Evolutionary conservation across 108 stramenopile genomes (phyloP).

Genomic region (Cyclotella baltica): DNA sequence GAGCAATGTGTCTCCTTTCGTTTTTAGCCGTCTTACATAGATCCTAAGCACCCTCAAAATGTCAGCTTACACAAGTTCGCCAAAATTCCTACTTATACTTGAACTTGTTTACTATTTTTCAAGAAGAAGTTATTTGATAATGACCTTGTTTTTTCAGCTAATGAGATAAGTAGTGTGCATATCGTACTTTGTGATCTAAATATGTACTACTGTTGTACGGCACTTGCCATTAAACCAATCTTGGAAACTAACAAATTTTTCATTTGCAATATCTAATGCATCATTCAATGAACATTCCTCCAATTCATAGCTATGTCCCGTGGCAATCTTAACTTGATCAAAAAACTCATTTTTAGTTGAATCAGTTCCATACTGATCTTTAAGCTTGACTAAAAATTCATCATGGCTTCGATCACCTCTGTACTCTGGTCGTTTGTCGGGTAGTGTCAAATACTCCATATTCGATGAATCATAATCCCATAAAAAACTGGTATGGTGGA

Average conservation of each 20-base stretch:
- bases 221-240: constrained; percentile 68
- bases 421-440: constrained; percentile 90
- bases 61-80: no score
- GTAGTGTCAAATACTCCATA: constrained; percentile 88
- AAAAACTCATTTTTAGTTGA: constrained; percentile 55
- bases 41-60: no score
- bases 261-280: constrained; percentile 58
- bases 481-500: constrained; percentile 96
- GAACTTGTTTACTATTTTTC: no score
- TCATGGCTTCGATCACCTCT: constrained; percentile 84
- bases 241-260: constrained; percentile 65
- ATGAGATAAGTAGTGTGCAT: no score
- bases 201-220: constrained; percentile 59
- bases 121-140: no score
- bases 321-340: constrained; percentile 40
- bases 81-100: no score
- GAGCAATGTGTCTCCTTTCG: no score
- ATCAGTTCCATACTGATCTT: constrained; percentile 54
- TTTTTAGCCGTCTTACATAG: no score
- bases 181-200: background rate
- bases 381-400: constrained; percentile 84
- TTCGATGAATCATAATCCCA: constrained; percentile 83
- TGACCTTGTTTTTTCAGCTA: no score
- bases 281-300: constrained; percentile 41
- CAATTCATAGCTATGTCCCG: constrained; percentile 21